Base-by-base conservation (phyloP, 108 stramenopile genomes). In the Pseudonitzschia delicatissima region DNA sequence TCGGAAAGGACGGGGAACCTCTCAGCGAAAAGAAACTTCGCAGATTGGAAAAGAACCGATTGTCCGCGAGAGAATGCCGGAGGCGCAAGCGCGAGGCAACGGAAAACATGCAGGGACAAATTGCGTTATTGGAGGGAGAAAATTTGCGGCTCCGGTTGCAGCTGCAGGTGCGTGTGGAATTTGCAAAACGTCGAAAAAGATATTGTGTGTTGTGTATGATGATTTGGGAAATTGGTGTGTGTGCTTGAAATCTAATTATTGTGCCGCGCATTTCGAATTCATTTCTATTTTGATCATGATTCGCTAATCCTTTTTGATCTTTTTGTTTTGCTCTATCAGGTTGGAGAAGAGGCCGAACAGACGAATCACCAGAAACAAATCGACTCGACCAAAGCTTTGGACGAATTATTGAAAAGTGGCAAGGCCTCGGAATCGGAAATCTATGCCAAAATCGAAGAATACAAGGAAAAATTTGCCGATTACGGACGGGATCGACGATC, bases 91-190 rank as follows among this genome's bases (percentile, higher is more conserved):
- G 91, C 48, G 93, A 95, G 74, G 81, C 90, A 25, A 91, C 92
- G 13, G 83, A 88, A 62, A 72, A 80, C 67, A 50, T 96, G 55
- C 74, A 93, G 63, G 76, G 78, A 34, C 77, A 95, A 66, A 91
- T 96, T 45, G 88, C 85, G 48, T n/a, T 74, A 20, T 61, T 95
- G 26, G 96, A 97, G 70, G 82, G 75, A 37, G 96, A 96, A 49
- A 97, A 97, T 69, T 73, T 97, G n/a, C 59, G 88, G 47, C 69
- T 97, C 35, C 69, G 93, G 13, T 71, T 97, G 23, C 85, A 93
- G 67, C 73, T 97, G 29, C 88, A 91, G 74, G 83, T 87, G 31
- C 34, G 82, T 58, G 4, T 12, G 63, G 29, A 20, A n/a, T n/a
- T n/a, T n/a, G n/a, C n/a, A n/a, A n/a, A n/a, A n/a, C n/a, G n/a